Conservation (phyloP, 2,329 filamentous ascomycete species). For the Pseudogymnoascus sp. region DNA sequence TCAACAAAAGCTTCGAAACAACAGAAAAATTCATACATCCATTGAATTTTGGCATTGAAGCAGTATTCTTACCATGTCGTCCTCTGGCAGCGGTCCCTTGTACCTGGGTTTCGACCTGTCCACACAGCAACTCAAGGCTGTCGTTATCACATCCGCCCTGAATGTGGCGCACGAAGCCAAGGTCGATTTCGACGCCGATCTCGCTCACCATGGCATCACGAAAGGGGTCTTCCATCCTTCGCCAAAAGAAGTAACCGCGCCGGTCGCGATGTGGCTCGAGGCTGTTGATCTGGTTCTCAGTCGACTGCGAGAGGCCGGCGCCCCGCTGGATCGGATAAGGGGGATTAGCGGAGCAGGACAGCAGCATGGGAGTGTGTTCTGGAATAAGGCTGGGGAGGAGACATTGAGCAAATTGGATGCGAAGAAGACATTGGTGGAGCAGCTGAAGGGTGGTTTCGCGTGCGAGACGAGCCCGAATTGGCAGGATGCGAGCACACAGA, state of each 20-base stretch:
- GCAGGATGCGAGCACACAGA: slow-evolving; percentile 94
- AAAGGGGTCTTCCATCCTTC: slow-evolving; percentile 83
- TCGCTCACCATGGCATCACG: slow-evolving; percentile 66
- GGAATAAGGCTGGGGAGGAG: slow-evolving; percentile 63
- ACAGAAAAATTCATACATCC: not conserved
- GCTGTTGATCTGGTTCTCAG: slow-evolving; percentile 78
- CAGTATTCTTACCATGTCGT: slow-evolving; percentile 27
- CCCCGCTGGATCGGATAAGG: slow-evolving; percentile 67
- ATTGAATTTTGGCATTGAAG: not conserved
- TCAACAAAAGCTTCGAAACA: not conserved
- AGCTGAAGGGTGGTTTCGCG: slow-evolving; percentile 66
- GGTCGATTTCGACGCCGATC: slow-evolving; percentile 90
- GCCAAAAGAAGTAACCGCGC: slow-evolving; percentile 85
- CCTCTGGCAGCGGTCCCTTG: slow-evolving; percentile 46
- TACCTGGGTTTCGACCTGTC: slow-evolving; percentile 95
- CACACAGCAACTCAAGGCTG: slow-evolving; percentile 92
- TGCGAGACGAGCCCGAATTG: slow-evolving; percentile 90
- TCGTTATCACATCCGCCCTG: slow-evolving; percentile 77
- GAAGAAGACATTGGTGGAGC: slow-evolving; percentile 58
- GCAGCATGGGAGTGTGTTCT: slow-evolving; percentile 97
- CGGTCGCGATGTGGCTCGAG: slow-evolving; percentile 91
- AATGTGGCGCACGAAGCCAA: slow-evolving; percentile 78
- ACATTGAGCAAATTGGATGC: slow-evolving; percentile 56
- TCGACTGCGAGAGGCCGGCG: slow-evolving; percentile 60
- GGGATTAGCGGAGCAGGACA: slow-evolving; percentile 89